Evolutionary conservation across 2,329 filamentous ascomycete genomes (phyloP).

Genomic region (Trichoderma sp.): DNA sequence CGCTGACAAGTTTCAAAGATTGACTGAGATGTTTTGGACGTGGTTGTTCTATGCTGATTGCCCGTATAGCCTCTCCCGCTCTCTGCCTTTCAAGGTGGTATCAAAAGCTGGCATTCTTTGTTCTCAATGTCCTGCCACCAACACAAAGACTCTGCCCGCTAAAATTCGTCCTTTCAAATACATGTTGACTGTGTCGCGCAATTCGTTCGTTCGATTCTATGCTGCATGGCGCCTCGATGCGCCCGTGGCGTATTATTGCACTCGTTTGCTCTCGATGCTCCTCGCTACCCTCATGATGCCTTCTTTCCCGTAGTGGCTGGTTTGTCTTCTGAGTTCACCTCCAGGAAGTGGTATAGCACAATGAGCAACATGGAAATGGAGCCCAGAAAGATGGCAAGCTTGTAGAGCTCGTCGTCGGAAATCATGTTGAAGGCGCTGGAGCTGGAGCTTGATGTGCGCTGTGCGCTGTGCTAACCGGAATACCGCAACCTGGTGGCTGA

Average conservation of each 20-base stretch:
- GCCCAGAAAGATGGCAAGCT: slow-evolving; percentile 88
- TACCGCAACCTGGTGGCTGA: slow-evolving; percentile 1
- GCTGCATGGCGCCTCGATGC: neutral
- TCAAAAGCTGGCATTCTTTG: slow-evolving; percentile 4
- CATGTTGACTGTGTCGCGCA: neutral
- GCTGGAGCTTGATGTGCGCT: neutral
- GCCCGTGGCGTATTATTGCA: neutral
- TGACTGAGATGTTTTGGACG: neutral
- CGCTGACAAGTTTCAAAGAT: neutral
- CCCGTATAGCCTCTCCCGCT: neutral
- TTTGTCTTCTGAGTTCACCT: slow-evolving; percentile 66
- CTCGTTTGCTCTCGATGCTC: neutral
- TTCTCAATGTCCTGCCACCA: neutral
- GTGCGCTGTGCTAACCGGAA: slow-evolving; percentile 1
- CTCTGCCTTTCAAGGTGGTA: neutral
- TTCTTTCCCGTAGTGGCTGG: slow-evolving; percentile 14
- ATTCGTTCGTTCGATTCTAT: neutral
- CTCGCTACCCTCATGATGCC: slow-evolving; percentile 17
- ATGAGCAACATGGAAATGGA: slow-evolving; percentile 87
- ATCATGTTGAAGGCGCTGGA: slow-evolving; percentile 66
- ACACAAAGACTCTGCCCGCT: neutral
- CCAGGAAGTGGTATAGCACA: slow-evolving; percentile 92
- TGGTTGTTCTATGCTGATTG: neutral
- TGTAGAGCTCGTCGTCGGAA: slow-evolving; percentile 86
- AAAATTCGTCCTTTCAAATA: neutral